phyloP scores from a whole-genome alignment of 306 rosid species.

The Mimosa bimucronata region DNA sequence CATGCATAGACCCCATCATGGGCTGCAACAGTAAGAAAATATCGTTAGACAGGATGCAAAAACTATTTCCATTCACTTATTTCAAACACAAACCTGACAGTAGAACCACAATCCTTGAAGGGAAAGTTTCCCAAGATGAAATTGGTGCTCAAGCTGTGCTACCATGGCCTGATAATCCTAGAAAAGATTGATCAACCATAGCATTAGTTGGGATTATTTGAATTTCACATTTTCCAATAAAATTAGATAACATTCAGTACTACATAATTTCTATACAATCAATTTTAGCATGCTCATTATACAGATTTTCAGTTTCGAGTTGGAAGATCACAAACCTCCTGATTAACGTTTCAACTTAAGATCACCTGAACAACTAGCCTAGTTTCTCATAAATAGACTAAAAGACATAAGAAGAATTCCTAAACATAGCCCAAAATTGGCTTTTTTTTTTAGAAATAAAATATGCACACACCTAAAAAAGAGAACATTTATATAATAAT shows the following conservation, averaged over 20 bases:
- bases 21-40: slow-evolving; percentile 66
- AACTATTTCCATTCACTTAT: slow-evolving; percentile 30
- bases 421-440: not conserved
- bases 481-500: not conserved
- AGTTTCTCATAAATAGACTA: not conserved
- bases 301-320: slow-evolving; percentile 26
- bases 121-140: slow-evolving; percentile 89
- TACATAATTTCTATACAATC: slow-evolving; percentile 25
- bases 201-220: slow-evolving; percentile 34
- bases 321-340: slow-evolving; percentile 6
- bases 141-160: slow-evolving; percentile 98
- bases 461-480: not conserved
- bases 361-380: not conserved
- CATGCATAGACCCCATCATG: slow-evolving; percentile 92
- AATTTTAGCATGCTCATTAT: slow-evolving; percentile 22
- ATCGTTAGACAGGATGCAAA: slow-evolving; percentile 33
- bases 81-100: slow-evolving; percentile 75
- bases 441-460: not conserved
- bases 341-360: slow-evolving; percentile 2
- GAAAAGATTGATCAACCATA: slow-evolving; percentile 27
- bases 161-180: slow-evolving; percentile 98
- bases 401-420: not conserved
- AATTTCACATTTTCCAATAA: slow-evolving; percentile 34
- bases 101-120: slow-evolving; percentile 98
- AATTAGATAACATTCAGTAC: slow-evolving; percentile 21